phyloP scores from a whole-genome alignment of 1,139 yeast genomes.

The Pichia inconspicua region DNA sequence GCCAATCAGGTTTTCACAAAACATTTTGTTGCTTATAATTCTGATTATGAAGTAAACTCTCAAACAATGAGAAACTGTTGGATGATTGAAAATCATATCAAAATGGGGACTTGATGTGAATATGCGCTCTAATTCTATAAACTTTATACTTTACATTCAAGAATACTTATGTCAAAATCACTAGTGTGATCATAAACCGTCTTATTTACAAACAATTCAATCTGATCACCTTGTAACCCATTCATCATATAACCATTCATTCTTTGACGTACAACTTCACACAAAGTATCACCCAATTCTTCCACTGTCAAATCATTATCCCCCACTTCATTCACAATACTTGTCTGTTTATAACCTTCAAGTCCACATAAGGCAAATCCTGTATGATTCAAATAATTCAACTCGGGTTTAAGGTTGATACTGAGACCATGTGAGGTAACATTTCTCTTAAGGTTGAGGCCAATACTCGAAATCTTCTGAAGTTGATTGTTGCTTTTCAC shows the following conservation, averaged over 20 bases:
- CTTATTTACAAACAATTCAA: background rate
- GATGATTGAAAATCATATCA: slow-evolving; percentile 4
- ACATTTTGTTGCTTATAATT: background rate
- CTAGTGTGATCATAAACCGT: background rate
- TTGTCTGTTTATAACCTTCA: slow-evolving; percentile 50
- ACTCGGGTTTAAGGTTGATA: slow-evolving; percentile 68
- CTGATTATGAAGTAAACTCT: slow-evolving; percentile 1
- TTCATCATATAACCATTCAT: slow-evolving; percentile 13
- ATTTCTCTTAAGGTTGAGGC: slow-evolving; percentile 76
- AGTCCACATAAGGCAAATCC: slow-evolving; percentile 81
- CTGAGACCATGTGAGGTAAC: slow-evolving; percentile 89
- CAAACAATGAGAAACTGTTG: slow-evolving; percentile 6
- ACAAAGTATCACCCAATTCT: slow-evolving; percentile 3
- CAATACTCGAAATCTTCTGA: slow-evolving; percentile 79
- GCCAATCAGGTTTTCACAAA: background rate
- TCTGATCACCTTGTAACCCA: background rate
- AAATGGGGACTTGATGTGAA: background rate
- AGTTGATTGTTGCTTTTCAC: slow-evolving; percentile 29
- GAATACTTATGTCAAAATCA: background rate
- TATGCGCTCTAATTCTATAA: no score
- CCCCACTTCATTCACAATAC: slow-evolving; percentile 25
- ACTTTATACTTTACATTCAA: background rate
- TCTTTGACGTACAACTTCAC: slow-evolving; percentile 1
- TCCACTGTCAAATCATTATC: background rate
- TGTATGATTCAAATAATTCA: slow-evolving; percentile 54